Percentiles rank a stretch among this genome's conserved stretches.
Conservation (phyloP, 768 basidiomycete species). For the Pisolithus microcarpus region DNA sequence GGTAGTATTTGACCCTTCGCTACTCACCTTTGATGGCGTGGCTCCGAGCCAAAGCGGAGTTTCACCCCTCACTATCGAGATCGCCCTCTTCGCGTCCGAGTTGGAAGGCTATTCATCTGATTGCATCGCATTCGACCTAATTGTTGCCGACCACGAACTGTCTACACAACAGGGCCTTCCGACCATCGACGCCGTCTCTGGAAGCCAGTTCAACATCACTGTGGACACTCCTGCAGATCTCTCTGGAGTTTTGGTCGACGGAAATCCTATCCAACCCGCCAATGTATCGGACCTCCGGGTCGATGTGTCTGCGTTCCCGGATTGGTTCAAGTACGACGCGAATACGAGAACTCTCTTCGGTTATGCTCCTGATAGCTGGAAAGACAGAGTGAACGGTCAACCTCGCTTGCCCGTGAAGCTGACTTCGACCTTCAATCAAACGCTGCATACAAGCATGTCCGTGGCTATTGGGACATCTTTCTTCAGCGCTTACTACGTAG, state of each 20-base stretch:
- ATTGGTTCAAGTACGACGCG: conserved; percentile 58
- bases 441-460: conserved; percentile 53
- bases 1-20: conserved; percentile 61
- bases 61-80: conserved; percentile 37
- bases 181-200: conserved; percentile 65
- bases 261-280: conserved; percentile 43
- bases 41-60: conserved; percentile 45
- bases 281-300: conserved; percentile 54
- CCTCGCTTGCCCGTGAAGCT: conserved; percentile 54
- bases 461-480: conserved; percentile 66
- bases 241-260: conserved; percentile 57
- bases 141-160: conserved; percentile 67
- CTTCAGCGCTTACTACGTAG: conserved; percentile 54
- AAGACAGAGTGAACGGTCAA: conserved; percentile 24
- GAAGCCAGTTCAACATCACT: conserved; percentile 44
- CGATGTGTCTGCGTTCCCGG: conserved; percentile 47
- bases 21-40: conserved; percentile 73
- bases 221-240: conserved; percentile 53
- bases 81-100: conserved; percentile 66
- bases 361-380: conserved; percentile 41
- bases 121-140: conserved; percentile 53
- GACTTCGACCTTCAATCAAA: conserved; percentile 60
- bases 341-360: conserved; percentile 55
- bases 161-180: conserved; percentile 43
- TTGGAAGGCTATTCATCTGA: conserved; percentile 62